Conservation (phyloP, 2,329 filamentous ascomycete species). For the Scopulariopsis brevicaulis region DNA sequence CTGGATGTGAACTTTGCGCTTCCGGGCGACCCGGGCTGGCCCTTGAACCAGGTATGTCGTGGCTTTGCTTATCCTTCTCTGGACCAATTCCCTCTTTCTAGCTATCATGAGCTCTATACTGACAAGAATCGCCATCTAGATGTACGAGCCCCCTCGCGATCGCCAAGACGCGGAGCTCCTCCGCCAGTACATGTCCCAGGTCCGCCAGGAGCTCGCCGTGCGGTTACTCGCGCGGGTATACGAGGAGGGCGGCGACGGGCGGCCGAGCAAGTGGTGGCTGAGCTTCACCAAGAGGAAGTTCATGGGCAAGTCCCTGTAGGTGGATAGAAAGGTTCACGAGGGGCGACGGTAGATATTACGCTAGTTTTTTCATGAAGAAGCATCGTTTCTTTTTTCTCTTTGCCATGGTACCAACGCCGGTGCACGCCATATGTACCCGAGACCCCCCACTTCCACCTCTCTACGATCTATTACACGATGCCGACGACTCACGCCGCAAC, state of each 20-base stretch:
- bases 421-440: neutral
- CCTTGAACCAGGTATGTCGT: constrained; percentile 65
- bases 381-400: neutral
- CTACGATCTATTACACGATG: neutral
- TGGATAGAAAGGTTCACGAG: neutral
- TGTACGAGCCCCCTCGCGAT: constrained; percentile 81
- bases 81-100: neutral
- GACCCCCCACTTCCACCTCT: neutral
- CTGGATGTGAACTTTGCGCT: constrained; percentile 89
- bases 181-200: constrained; percentile 82
- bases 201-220: constrained; percentile 79
- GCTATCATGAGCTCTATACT: neutral
- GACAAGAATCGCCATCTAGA: constrained; percentile 27
- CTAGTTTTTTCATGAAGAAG: neutral
- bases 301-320: constrained; percentile 84
- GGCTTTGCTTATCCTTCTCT: neutral
- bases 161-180: constrained; percentile 83
- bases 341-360: neutral
- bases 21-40: constrained; percentile 86
- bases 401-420: neutral
- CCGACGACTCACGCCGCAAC: neutral
- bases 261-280: constrained; percentile 83
- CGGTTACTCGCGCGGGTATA: constrained; percentile 81
- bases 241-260: constrained; percentile 48
- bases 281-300: constrained; percentile 99